Evolutionary conservation across 140 eudicot species (phyloP).

Genomic region (Bidens hawaiensis): DNA sequence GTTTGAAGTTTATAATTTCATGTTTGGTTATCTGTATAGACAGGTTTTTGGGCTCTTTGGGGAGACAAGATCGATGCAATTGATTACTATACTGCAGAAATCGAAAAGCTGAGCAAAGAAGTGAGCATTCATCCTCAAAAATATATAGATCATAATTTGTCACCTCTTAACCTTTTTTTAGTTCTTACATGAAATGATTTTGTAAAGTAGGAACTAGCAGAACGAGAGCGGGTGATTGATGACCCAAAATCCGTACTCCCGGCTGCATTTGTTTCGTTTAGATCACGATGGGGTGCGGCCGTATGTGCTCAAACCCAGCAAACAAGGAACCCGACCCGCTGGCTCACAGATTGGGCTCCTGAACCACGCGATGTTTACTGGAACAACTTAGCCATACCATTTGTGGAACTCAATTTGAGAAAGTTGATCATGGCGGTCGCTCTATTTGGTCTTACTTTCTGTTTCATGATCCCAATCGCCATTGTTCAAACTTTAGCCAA

Average conservation of each 20-base stretch:
- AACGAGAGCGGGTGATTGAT: constrained; percentile 63
- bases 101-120: constrained; percentile 48
- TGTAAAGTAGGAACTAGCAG: constrained; percentile 53
- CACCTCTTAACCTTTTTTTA: not conserved
- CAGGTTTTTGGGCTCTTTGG: constrained; percentile 99
- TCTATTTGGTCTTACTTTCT: constrained; percentile 73
- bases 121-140: constrained; percentile 38
- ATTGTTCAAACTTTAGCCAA: constrained; percentile 87
- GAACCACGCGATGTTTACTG: constrained; percentile 96
- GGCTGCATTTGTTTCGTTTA: constrained; percentile 93
- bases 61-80: constrained; percentile 80
- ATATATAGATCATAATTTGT: not conserved
- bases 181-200: constrained; percentile 11
- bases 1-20: constrained; percentile 21
- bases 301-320: constrained; percentile 97
- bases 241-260: constrained; percentile 88
- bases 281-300: constrained; percentile 96
- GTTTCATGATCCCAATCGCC: constrained; percentile 87
- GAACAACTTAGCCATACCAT: constrained; percentile 90
- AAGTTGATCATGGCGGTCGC: constrained; percentile 70
- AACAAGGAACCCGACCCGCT: constrained; percentile 73
- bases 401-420: constrained; percentile 67
- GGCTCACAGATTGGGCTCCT: constrained; percentile 99
- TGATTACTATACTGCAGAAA: constrained; percentile 68
- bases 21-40: constrained; percentile 45